Evolutionary conservation across 2,329 filamentous ascomycete species (phyloP).

Genomic region (Penicillium sp.): DNA sequence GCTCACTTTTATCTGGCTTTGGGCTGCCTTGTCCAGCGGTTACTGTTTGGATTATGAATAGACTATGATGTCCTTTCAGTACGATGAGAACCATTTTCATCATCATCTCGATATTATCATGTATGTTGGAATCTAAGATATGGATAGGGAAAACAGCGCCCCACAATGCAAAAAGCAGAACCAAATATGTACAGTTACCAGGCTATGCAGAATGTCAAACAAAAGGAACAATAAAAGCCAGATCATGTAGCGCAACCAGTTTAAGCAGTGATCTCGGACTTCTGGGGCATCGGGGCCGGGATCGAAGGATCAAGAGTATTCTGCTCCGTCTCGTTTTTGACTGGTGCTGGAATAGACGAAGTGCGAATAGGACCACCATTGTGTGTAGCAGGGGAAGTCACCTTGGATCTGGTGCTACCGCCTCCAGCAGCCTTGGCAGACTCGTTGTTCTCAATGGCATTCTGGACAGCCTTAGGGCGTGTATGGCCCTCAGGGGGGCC

Average conservation of each 20-base stretch:
- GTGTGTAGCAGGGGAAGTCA: slow-evolving; percentile 17
- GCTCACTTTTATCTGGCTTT: neutral
- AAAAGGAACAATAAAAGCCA: neutral
- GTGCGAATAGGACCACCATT: slow-evolving; percentile 35
- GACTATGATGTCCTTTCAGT: neutral
- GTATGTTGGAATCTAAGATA: slow-evolving; percentile 14
- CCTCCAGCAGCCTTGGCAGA: slow-evolving; percentile 35
- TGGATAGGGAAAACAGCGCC: slow-evolving; percentile 8
- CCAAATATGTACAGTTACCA: slow-evolving; percentile 10
- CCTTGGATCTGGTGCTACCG: slow-evolving; percentile 25
- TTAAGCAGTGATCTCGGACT: slow-evolving; percentile 23
- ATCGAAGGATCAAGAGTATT: slow-evolving; percentile 18
- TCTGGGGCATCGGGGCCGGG: slow-evolving; percentile 18
- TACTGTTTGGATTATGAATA: neutral
- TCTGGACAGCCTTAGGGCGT: slow-evolving; percentile 29
- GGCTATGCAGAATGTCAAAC: slow-evolving; percentile 22
- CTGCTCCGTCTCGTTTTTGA: slow-evolving; percentile 19
- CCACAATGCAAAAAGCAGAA: slow-evolving; percentile 10
- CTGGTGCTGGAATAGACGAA: slow-evolving; percentile 27
- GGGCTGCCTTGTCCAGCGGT: neutral
- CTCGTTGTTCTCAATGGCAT: slow-evolving; percentile 34
- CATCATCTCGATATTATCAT: slow-evolving; percentile 7
- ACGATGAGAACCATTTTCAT: neutral
- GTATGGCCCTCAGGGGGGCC: slow-evolving; percentile 12
- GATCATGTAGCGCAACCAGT: neutral